Base-by-base conservation (phyloP, 352 stramenopile genomes). In the Pythium pyrilobum region DNA sequence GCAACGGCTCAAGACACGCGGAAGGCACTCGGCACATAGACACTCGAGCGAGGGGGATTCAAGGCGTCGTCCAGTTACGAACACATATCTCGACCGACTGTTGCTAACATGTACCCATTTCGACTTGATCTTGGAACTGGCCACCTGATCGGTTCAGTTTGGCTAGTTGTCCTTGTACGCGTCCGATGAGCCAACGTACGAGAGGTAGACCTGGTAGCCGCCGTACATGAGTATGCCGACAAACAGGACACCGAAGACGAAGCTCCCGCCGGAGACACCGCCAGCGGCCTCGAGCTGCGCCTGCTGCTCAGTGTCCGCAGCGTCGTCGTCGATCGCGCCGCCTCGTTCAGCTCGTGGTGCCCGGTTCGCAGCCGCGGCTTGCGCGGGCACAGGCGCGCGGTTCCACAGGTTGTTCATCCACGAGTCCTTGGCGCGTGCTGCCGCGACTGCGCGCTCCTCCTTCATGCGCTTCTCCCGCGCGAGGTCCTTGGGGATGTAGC, bases 341-440 rank as follows among this genome's bases (percentile, higher is more conserved):
- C 46, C 39, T 59, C 40, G 40, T 46, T 20, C 20, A 25, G 40
- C 24, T 46, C 20, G 9, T n/a, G n/a, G n/a, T n/a, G n/a, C n/a
- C n/a, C n/a, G n/a, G n/a, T n/a, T 21, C 9, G 37, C 15, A 24
- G 37, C 37, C 37, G 18, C 37, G 7, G 13, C 20, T 27, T 27
- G 8, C 12, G 60, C 54, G n/a, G 62, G 56, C 8, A 52, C 46
- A 12, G 67, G 59, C 5, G 50, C 59, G n/a, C 65, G 62, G 38
- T 84, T 77, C 74, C 67, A 87, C n/a, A 89, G 46, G 34, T 71
- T 80, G 52, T 85, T 67, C 62, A 82, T 84, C 79, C 74, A 87
- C 32, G 72, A 76, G 55, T 84, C 72, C 32, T 61, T 66, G 11
- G 68, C 62, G 4, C 60, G 67, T 2, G 56, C 40, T 28, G 34